phyloP scores from a whole-genome alignment of 2,329 filamentous ascomycete genomes.

The Dryadomyces quercivorus region DNA sequence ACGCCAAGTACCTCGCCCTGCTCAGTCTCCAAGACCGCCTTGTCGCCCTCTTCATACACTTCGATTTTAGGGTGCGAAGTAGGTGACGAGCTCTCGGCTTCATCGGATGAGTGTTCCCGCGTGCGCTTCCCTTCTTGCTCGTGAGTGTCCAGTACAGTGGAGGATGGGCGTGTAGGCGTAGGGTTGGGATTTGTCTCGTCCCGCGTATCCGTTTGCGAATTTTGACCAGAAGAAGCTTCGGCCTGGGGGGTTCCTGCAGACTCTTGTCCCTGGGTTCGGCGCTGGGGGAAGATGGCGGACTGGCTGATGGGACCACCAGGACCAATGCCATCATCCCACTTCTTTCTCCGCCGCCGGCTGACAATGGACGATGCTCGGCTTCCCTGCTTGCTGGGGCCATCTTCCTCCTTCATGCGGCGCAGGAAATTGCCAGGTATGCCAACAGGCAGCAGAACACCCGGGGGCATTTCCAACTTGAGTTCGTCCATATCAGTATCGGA shows the following conservation, averaged over 20 bases:
- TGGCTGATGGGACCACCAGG: conserved; percentile 81
- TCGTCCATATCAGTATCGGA: conserved; percentile 65
- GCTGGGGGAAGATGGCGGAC: conserved; percentile 72
- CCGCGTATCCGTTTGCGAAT: conserved; percentile 15
- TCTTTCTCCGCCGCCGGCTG: conserved; percentile 52
- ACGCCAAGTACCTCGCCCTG: conserved; percentile 77
- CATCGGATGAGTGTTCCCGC: conserved; percentile 4
- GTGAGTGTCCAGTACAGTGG: not conserved
- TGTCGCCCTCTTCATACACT: conserved; percentile 67
- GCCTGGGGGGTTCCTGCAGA: not conserved
- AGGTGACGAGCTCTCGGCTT: conserved; percentile 9
- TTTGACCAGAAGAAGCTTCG: conserved; percentile 10
- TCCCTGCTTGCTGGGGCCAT: conserved; percentile 35
- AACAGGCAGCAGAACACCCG: conserved; percentile 59
- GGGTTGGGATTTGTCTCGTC: conserved; percentile 5
- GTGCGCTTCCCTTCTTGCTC: not conserved
- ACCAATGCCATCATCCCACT: conserved; percentile 58
- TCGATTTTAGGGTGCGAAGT: conserved; percentile 33
- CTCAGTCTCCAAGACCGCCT: conserved; percentile 72
- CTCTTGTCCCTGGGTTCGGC: conserved; percentile 15
- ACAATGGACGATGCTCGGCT: conserved; percentile 49
- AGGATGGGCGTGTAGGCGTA: conserved; percentile 4
- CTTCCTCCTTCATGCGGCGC: conserved; percentile 71
- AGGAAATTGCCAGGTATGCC: conserved; percentile 67
- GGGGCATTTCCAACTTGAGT: conserved; percentile 48